Evolutionary conservation across 1,139 yeast species (phyloP).

Genomic region (Groenewaldozyma auringiensis): DNA sequence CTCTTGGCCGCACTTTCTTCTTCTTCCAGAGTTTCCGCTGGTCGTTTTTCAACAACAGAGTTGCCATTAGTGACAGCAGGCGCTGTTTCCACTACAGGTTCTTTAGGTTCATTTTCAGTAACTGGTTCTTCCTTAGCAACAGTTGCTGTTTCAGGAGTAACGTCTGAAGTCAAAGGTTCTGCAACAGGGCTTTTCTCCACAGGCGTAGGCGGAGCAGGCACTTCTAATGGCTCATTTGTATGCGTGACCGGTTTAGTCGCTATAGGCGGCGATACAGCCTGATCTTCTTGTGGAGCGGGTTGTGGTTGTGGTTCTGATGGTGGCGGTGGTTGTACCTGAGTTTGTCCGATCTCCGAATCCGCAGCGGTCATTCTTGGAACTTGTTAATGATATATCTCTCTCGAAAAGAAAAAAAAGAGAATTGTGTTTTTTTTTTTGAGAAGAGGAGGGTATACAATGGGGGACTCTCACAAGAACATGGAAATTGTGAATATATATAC

Average conservation of each 20-base stretch:
- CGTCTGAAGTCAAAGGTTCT: not conserved
- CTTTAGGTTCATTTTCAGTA: not conserved
- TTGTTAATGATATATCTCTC: no score
- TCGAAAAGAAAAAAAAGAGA: no score
- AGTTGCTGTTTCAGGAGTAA: no score
- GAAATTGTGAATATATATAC: not conserved
- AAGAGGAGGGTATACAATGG: no score
- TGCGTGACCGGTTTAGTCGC: not conserved
- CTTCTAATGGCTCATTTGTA: not conserved
- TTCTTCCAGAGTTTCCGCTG: not conserved
- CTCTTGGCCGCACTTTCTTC: slow-evolving; percentile 9
- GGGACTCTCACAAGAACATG: no score
- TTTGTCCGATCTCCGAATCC: not conserved
- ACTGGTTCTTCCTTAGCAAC: not conserved
- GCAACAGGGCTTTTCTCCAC: slow-evolving; percentile 1
- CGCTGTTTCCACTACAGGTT: not conserved
- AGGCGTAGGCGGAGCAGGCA: slow-evolving; percentile 1
- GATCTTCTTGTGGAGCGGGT: not conserved
- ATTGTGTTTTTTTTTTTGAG: no score
- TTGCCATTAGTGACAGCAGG: not conserved
- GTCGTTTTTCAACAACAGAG: not conserved
- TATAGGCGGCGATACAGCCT: not conserved
- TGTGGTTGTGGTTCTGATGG: no score
- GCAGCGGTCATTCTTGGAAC: not conserved
- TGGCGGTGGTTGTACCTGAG: not conserved